Base-by-base conservation (phyloP, 2,329 filamentous ascomycete species). In the Hysterium pulicare region DNA sequence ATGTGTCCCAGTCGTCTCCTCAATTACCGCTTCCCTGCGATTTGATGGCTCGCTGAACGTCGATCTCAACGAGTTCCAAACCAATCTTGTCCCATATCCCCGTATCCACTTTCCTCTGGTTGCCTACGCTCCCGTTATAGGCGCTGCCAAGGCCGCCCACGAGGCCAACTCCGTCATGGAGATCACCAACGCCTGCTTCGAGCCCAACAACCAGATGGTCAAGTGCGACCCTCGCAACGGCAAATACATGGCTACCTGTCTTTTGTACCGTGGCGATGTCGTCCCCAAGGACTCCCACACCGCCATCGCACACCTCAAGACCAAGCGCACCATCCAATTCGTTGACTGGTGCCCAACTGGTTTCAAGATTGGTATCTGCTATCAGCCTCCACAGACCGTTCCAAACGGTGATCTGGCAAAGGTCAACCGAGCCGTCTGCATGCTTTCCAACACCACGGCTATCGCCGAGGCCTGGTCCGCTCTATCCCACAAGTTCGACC, bases 321-420 rank as follows among this genome's bases (percentile, higher is more conserved):
- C 93, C 72, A 97, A 96, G 87, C 87, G 89, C 65, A 95, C 93
- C 61, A 95, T 98, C 69, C 90, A 97, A 77, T 95, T 97, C 70
- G 93, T 98, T 68, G 93, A 98, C 77, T 98, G 93, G 93, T 98
- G 93, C 83, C 93, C 93, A 49, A 98, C 93, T 73, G 93, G 93
- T 59, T 98, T 98, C 86, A 98, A 98, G 87, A 88, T 98, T 59
- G 93, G 93, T 81, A 98, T 98, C 80, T 96, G 90, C 87, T 97
- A 94, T 84, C 90, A 97, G 79, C 87, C 90, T 67, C 91, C 91
- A 56, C 83, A 94, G 78, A 86, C 87, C 74, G 91, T 97, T 44
- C 93, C 90, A 66, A 95, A 96, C 75, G 91, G 91, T 64, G 93
- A 97, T 68, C 82, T 97, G 53, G 91, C 93, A 73, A 93, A 95